Evolutionary conservation across 805 yeast genomes (phyloP).

Genomic region (Zygotorulaspora danielsina): DNA sequence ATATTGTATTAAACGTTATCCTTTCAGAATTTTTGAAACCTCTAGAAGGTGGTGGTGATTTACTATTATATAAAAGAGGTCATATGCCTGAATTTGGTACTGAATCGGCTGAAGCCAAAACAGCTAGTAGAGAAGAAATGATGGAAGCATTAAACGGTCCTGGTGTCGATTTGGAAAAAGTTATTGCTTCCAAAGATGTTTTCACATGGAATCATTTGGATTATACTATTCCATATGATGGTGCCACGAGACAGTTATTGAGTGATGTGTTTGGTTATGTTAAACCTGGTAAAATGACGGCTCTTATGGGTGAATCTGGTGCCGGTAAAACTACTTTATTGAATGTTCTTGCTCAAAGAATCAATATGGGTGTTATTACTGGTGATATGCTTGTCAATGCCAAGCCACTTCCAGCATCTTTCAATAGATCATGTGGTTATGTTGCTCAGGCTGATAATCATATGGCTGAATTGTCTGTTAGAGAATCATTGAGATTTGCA

Average conservation of each 20-base stretch:
- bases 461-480: slow-evolving; percentile 61
- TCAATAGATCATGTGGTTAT: slow-evolving; percentile 74
- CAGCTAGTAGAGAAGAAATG: slow-evolving; percentile 40
- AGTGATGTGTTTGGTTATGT: slow-evolving; percentile 64
- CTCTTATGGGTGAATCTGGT: slow-evolving; percentile 83
- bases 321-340: slow-evolving; percentile 80
- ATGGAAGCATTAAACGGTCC: slow-evolving; percentile 36
- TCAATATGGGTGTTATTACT: slow-evolving; percentile 64
- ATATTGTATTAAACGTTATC: slow-evolving; percentile 35
- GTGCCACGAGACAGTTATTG: slow-evolving; percentile 53
- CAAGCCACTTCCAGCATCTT: slow-evolving; percentile 51
- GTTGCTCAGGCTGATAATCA: slow-evolving; percentile 81
- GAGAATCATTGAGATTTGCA: slow-evolving; percentile 69
- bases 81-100: slow-evolving; percentile 35
- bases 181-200: slow-evolving; percentile 43
- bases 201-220: slow-evolving; percentile 71
- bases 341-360: slow-evolving; percentile 68
- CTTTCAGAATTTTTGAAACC: slow-evolving; percentile 39
- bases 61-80: slow-evolving; percentile 45
- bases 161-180: slow-evolving; percentile 31
- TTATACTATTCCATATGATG: slow-evolving; percentile 59
- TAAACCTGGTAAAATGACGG: slow-evolving; percentile 76
- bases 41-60: slow-evolving; percentile 39
- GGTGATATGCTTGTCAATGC: slow-evolving; percentile 75
- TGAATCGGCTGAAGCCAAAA: slow-evolving; percentile 36